Conservation (phyloP, 768 basidiomycete genomes). For the Suillus alpinus region DNA sequence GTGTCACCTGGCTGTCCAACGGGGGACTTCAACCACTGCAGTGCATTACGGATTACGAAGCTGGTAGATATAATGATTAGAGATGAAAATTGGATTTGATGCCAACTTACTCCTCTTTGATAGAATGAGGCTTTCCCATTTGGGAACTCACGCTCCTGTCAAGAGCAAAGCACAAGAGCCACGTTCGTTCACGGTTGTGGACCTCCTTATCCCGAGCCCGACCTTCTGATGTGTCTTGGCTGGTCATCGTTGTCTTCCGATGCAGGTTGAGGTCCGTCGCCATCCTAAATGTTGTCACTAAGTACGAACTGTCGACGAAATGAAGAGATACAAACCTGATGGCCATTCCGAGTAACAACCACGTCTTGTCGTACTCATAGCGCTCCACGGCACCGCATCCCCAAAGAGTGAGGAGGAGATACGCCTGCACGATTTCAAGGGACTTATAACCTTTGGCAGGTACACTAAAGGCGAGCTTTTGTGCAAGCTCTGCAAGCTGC, state of each 20-base stretch:
- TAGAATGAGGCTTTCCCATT: conserved; percentile 93
- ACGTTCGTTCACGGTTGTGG: conserved; percentile 92
- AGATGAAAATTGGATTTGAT: neutral
- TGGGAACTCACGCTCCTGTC: conserved; percentile 91
- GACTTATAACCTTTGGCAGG: conserved; percentile 87
- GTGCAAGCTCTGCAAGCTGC: conserved; percentile 75
- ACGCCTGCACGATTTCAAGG: conserved; percentile 95
- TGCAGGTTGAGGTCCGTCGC: conserved; percentile 95
- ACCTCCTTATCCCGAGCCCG: conserved; percentile 79
- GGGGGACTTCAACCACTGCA: conserved; percentile 70
- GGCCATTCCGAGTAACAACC: conserved; percentile 85
- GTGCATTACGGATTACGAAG: conserved; percentile 82
- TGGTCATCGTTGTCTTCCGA: conserved; percentile 66
- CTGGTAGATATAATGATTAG: conserved; percentile 35
- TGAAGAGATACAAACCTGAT: conserved; percentile 52
- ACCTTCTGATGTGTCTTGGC: conserved; percentile 74
- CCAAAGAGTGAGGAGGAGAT: conserved; percentile 84
- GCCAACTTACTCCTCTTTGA: conserved; percentile 84
- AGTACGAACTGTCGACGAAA: neutral
- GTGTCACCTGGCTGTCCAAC: conserved; percentile 63
- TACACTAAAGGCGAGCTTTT: conserved; percentile 84
- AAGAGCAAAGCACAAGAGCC: conserved; percentile 84
- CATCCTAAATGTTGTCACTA: conserved; percentile 55
- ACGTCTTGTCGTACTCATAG: conserved; percentile 95
- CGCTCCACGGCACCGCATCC: conserved; percentile 94